Evolutionary conservation across 2,329 filamentous ascomycete species (phyloP).

Genomic region (Paraphaeosphaeria sporulosa): DNA sequence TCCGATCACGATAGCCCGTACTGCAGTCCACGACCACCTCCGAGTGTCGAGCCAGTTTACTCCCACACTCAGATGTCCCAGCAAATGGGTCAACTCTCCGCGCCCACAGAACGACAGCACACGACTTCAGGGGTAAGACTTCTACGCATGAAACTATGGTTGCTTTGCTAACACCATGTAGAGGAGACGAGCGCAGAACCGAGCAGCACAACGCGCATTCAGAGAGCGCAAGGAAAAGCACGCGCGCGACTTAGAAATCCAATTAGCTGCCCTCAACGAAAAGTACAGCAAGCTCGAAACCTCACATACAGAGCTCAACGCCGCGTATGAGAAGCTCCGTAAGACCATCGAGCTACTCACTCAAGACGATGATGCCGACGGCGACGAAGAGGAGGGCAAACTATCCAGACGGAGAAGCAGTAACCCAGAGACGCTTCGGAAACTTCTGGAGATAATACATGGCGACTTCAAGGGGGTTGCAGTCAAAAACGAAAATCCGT

Average conservation of each 20-base stretch:
- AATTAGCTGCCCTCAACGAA: conserved; percentile 62
- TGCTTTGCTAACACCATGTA: conserved; percentile 36
- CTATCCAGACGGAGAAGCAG: conserved; percentile 32
- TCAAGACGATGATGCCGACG: conserved; percentile 43
- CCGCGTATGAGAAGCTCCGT: conserved; percentile 51
- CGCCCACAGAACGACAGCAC: conserved; percentile 42
- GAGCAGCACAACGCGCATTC: conserved; percentile 68
- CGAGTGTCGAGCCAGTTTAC: conserved; percentile 36
- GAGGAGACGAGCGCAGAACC: conserved; percentile 67
- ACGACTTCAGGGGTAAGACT: conserved; percentile 48
- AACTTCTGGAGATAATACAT: conserved; percentile 49
- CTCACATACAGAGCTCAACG: conserved; percentile 57
- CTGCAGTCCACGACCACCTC: conserved; percentile 45
- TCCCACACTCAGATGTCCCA: conserved; percentile 20
- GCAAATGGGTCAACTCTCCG: conserved; percentile 24
- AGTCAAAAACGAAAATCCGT: conserved; percentile 34
- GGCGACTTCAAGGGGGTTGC: conserved; percentile 42
- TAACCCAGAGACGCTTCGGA: conserved; percentile 47
- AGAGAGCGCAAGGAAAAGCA: conserved; percentile 70
- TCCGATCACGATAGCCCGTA: conserved; percentile 50
- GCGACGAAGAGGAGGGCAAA: conserved; percentile 36
- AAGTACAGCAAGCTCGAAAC: conserved; percentile 64
- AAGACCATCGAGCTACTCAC: conserved; percentile 49
- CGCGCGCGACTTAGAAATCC: conserved; percentile 68
- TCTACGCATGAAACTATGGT: not conserved